Evolutionary conservation across 2,329 filamentous ascomycete genomes (phyloP), one percentile per base, ranked within the genome.

Genomic region (Lithohypha guttulata): DNA sequence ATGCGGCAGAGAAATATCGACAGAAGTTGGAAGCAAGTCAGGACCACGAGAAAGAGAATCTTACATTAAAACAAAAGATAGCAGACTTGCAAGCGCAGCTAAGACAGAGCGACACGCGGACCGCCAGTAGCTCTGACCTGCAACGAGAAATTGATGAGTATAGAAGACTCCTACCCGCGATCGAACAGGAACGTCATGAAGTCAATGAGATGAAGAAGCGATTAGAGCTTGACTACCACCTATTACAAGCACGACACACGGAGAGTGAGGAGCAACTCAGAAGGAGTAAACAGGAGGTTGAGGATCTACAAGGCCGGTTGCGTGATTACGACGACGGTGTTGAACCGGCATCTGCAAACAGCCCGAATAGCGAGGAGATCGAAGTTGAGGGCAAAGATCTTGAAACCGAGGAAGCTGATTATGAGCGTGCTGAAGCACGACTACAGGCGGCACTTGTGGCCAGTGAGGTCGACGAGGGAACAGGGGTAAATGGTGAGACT

Each of bases 21-120:
- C 64, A 66, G 42, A 69, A 69, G 47, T 51, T 69, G 8, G 63
- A 68, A 47, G 61, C 63, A 23, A 66, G 59, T 36, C 64, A 68
- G 47, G 61, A 66, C 39, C 59, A 65, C 42, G 65, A 69, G 50
- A 66, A 64, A 46, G 64, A 69, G 47, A 68, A 67, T 49, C 56
- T 63, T 38, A 55, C 53, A 7, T 55, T 69, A n/a, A 63, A 60
- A 44, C 58, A 60, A 34, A 61, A 68, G 46, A 59, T 68, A 32
- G 60, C 61, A 30, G 63, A 68, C 39, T 47, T 68, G 29, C 63
- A 67, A 43, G 59, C 63, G 39, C 62, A 67, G 42, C 42, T 68
- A n/a, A 63, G 62, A 48, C 59, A 66, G 33, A 55, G 59, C 2
- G 64, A 66, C 44, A 59, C 59, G 33, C 56, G 61, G 44, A 57